Percentiles rank a stretch among this genome's conserved stretches.
Conservation (phyloP, 2,329 filamentous ascomycete species). For the Beauveria sp. region DNA sequence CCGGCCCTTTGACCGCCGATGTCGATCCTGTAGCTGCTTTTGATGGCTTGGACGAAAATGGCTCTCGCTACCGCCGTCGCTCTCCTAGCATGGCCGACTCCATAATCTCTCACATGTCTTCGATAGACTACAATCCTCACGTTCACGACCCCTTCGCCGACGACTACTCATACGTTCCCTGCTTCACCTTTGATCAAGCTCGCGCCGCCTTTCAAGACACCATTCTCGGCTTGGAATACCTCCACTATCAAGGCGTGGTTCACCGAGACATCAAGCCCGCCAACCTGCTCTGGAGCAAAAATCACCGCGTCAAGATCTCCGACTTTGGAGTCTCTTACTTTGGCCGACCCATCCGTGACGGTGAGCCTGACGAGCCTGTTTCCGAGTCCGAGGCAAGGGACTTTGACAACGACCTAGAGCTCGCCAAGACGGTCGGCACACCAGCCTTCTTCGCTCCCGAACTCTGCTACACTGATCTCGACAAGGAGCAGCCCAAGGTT, state of each 20-base stretch:
- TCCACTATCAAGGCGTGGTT: slow-evolving; percentile 80
- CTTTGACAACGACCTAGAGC: slow-evolving; percentile 84
- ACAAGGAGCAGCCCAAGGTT: slow-evolving; percentile 63
- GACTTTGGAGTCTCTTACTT: slow-evolving; percentile 99
- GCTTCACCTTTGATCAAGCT: slow-evolving; percentile 78
- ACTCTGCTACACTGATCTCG: slow-evolving; percentile 79
- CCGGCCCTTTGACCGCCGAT: slow-evolving; percentile 44
- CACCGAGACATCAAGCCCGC: slow-evolving; percentile 83
- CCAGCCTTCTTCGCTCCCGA: slow-evolving; percentile 97
- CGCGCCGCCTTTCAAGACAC: slow-evolving; percentile 86
- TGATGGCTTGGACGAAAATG: slow-evolving; percentile 54
- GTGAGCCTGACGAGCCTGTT: slow-evolving; percentile 65
- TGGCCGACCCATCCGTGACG: slow-evolving; percentile 76
- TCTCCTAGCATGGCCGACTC: slow-evolving; percentile 78
- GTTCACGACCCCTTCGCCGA: slow-evolving; percentile 66
- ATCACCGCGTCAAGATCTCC: slow-evolving; percentile 90
- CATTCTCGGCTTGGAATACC: slow-evolving; percentile 84
- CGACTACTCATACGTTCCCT: slow-evolving; percentile 87
- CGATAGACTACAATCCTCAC: slow-evolving; percentile 49
- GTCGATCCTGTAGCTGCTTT: slow-evolving; percentile 50
- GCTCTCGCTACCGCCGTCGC: slow-evolving; percentile 56
- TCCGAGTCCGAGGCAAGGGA: slow-evolving; percentile 79
- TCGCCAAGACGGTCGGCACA: slow-evolving; percentile 97
- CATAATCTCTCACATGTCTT: slow-evolving; percentile 62
- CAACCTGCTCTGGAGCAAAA: slow-evolving; percentile 79